Base-by-base conservation (phyloP, 768 basidiomycete genomes). In the Floccularia luteovirens region DNA sequence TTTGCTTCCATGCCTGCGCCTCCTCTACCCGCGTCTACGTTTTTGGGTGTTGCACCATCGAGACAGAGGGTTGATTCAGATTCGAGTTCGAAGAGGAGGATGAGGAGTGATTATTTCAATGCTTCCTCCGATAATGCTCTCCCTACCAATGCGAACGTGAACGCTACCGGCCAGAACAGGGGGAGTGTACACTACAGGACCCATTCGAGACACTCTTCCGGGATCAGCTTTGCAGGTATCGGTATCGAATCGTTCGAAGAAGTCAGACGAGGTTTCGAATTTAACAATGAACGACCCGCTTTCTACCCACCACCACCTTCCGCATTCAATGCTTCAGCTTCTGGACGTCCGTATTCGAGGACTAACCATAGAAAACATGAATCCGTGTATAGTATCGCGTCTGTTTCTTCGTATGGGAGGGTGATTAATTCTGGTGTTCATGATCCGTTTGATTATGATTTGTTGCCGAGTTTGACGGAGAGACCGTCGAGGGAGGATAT, bases 231-330 rank as follows among this genome's bases (percentile, higher is more conserved):
- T 48, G 67, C 62, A 3, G 85, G 86, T 0, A 68, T 88, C 12
- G 85, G 86, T 0, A 68, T 88, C 12, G 77, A 81, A 33, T 81
- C 82, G 0, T 90, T 87, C 47, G 79, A 81, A 14, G 86, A 87
- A 51, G 74, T 88, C n/a, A 65, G 85, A 22, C 72, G 83, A 36
- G 83, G 79, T 1, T 90, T 88, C 45, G 86, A 89, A 53, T 88
- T 84, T 55, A 66, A 66, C 20, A 65, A 72, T 5, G 63, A 72
- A 34, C 73, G 82, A 0, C 77, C 80, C 1, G 62, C 72, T 1
- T 86, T 84, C 56, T 87, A 83, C 49, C 79, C 80, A 1, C 72
- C 75, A 8, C 59, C 67, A 21, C 58, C 55, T 2, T 59, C 61
- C 7, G n/a, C n/a, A n/a, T n/a, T n/a, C n/a, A n/a, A n/a, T n/a